Evolutionary conservation across 192 early-diverging fungal genomes (phyloP).

Genomic region (Entomortierella parvispora): DNA sequence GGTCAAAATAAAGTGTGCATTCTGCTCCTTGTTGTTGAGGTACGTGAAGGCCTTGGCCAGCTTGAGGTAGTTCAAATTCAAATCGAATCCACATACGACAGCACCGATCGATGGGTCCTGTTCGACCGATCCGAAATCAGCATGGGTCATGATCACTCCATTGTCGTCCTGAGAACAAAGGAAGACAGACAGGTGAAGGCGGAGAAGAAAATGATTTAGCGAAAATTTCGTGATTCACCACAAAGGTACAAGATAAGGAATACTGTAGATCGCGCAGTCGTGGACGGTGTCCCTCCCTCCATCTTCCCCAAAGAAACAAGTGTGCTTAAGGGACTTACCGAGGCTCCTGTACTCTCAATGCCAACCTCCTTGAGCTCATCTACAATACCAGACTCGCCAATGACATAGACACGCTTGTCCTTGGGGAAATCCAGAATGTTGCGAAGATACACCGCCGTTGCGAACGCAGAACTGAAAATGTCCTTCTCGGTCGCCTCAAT

Average conservation of each 20-base stretch:
- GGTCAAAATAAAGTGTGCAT: constrained; percentile 89
- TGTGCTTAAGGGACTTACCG: constrained; percentile 11
- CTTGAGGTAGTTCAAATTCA: constrained; percentile 93
- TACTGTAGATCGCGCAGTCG: too few relatives aligned
- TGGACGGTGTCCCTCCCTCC: too few relatives aligned
- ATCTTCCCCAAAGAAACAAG: constrained; percentile 49
- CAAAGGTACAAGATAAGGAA: background rate
- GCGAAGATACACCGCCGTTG: constrained; percentile 91
- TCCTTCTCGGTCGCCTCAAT: constrained; percentile 88
- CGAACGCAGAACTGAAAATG: constrained; percentile 93
- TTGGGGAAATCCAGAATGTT: constrained; percentile 84
- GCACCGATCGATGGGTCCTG: constrained; percentile 77
- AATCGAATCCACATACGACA: constrained; percentile 94
- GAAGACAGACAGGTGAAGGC: background rate
- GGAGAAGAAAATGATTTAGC: background rate
- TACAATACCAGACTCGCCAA: constrained; percentile 88
- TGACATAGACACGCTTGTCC: constrained; percentile 91
- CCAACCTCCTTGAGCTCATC: constrained; percentile 88
- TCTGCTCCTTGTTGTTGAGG: constrained; percentile 69
- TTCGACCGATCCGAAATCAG: constrained; percentile 27
- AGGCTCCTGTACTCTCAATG: constrained; percentile 59
- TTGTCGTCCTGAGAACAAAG: constrained; percentile 22
- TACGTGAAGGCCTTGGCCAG: constrained; percentile 91
- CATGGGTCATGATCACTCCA: constrained; percentile 29
- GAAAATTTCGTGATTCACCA: background rate